Percentiles rank a stretch among this genome's conserved stretches.
Conservation (phyloP, 2,329 filamentous ascomycete genomes). For the Chaetothyriales sp. region DNA sequence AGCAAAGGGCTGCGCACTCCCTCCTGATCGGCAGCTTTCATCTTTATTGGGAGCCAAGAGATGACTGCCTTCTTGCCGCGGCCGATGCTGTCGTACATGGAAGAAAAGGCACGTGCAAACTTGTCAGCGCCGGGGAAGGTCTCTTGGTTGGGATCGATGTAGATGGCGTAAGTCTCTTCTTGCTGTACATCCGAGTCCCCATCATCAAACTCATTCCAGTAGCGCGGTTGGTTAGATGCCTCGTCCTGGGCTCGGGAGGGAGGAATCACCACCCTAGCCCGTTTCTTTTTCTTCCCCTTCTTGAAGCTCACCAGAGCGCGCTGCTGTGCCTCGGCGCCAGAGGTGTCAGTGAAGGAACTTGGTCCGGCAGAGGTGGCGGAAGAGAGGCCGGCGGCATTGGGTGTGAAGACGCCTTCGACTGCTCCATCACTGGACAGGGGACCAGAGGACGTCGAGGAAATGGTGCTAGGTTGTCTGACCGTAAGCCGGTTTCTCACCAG, state of each 20-base stretch:
- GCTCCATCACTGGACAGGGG: conserved; percentile 19
- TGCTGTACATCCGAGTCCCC: conserved; percentile 47
- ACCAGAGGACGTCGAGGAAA: conserved; percentile 16
- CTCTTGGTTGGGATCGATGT: conserved; percentile 53
- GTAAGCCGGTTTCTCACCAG: background rate
- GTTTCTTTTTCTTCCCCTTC: conserved; percentile 8
- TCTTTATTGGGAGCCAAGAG: conserved; percentile 7
- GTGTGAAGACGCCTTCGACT: conserved; percentile 17
- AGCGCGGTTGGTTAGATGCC: conserved; percentile 25
- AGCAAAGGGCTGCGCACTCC: conserved; percentile 5
- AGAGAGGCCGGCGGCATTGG: conserved; percentile 12
- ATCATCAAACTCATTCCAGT: conserved; percentile 82
- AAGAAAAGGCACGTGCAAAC: conserved; percentile 38
- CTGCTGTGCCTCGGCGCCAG: background rate
- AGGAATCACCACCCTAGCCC: conserved; percentile 11
- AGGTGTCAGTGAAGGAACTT: conserved; percentile 2
- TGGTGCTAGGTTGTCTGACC: background rate
- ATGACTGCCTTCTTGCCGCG: conserved; percentile 26
- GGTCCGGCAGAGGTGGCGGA: conserved; percentile 19
- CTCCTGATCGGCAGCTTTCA: background rate
- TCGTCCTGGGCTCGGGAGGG: conserved; percentile 6
- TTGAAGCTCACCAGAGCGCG: background rate
- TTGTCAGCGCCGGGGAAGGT: conserved; percentile 50
- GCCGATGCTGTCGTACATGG: conserved; percentile 38
- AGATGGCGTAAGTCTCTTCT: conserved; percentile 54